These are phyloP conservation scores for Asterella californica DNA, from an alignment of 225 moss, liverwort and hornwort genomes.

Conservation along the genomic window DNA sequence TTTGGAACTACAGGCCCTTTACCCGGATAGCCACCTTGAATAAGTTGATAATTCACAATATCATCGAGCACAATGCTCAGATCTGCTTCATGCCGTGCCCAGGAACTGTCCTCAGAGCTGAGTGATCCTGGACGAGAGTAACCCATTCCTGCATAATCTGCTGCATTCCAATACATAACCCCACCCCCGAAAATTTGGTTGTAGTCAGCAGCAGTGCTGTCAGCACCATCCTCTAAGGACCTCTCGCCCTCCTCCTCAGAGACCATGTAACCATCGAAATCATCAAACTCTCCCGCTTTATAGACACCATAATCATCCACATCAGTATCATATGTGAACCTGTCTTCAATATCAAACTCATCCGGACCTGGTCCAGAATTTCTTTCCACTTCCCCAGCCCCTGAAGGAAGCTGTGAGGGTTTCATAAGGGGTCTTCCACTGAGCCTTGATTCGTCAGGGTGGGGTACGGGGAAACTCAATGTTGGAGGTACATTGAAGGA, in stretches of 20 bases:
- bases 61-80: slow-evolving; percentile 79
- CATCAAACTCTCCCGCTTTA: slow-evolving; percentile 69
- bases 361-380: slow-evolving; percentile 50
- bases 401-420: slow-evolving; percentile 54
- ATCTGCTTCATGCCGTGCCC: slow-evolving; percentile 90
- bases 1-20: slow-evolving; percentile 57
- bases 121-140: slow-evolving; percentile 89
- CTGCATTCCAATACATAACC: slow-evolving; percentile 96
- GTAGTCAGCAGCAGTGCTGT: slow-evolving; percentile 57
- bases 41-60: slow-evolving; percentile 72
- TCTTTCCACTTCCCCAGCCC: slow-evolving; percentile 33
- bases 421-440: slow-evolving; percentile 47
- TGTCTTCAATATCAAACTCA: slow-evolving; percentile 64
- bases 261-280: slow-evolving; percentile 75
- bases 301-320: slow-evolving; percentile 71
- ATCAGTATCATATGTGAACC: slow-evolving; percentile 71
- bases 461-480: slow-evolving; percentile 42
- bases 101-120: slow-evolving; percentile 93
- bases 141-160: slow-evolving; percentile 84
- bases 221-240: slow-evolving; percentile 54
- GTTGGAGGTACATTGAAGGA: slow-evolving; percentile 57
- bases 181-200: slow-evolving; percentile 89
- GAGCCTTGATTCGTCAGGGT: slow-evolving; percentile 51
- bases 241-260: slow-evolving; percentile 90
- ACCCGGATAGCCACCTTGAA: slow-evolving; percentile 53